phyloP scores from a whole-genome alignment of 306 rosid genomes.

The Morella rubra region DNA sequence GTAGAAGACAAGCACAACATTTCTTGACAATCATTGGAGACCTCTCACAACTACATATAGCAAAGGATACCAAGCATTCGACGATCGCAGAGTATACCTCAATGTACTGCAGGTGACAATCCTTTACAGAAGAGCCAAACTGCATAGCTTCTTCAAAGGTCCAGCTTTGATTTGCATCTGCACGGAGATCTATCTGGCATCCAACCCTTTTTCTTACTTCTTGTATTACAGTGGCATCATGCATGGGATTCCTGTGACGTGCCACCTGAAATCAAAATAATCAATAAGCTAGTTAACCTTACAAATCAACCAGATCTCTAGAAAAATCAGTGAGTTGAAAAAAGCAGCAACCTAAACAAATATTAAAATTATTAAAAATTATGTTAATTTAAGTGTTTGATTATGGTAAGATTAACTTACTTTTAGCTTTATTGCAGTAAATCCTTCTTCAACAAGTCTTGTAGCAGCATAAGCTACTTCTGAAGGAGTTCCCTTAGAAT shows the following conservation, averaged over 20 bases:
- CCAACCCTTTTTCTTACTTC: conserved; percentile 87
- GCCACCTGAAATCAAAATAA: conserved; percentile 62
- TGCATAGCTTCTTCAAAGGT: conserved; percentile 80
- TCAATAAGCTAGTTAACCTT: conserved; percentile 17
- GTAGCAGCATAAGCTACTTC: conserved; percentile 77
- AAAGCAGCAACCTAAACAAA: conserved; percentile 15
- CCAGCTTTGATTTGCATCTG: conserved; percentile 89
- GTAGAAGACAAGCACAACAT: not conserved
- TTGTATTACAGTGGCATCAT: conserved; percentile 64
- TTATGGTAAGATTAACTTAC: conserved; percentile 33
- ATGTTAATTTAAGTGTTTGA: not conserved
- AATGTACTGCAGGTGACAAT: conserved; percentile 75
- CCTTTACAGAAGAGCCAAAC: conserved; percentile 74
- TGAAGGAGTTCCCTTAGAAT: conserved; percentile 63
- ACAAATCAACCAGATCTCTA: conserved; percentile 21
- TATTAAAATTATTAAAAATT: conserved; percentile 9
- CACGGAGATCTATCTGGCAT: conserved; percentile 62
- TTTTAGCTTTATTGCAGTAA: conserved; percentile 83
- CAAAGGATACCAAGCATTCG: not conserved
- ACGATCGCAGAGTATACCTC: conserved; percentile 50
- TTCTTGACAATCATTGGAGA: not conserved
- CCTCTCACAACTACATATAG: not conserved
- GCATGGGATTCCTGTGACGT: conserved; percentile 60
- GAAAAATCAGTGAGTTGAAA: conserved; percentile 15
- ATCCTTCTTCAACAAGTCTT: conserved; percentile 72